Evolutionary conservation across 305 asterid species (phyloP).

Genomic region (Monarda citriodora): DNA sequence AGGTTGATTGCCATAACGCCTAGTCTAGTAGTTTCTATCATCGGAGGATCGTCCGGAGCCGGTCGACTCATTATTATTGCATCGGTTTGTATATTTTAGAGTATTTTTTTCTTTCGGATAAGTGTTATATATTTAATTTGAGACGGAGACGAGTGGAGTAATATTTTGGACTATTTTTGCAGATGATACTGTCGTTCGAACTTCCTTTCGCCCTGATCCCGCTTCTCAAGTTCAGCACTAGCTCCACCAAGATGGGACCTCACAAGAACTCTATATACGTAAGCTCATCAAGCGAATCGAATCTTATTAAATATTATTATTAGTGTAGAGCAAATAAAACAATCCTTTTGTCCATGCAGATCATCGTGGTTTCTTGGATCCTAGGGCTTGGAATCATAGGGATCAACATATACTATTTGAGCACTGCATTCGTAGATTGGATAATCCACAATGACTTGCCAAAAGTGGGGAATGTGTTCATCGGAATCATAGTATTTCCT

Average conservation of each 20-base stretch:
- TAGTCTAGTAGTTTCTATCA: slow-evolving; percentile 77
- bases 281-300: slow-evolving; percentile 23
- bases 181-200: slow-evolving; percentile 97
- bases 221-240: slow-evolving; percentile 80
- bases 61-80: slow-evolving; percentile 92
- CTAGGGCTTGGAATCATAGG: slow-evolving; percentile 86
- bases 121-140: too few relatives aligned
- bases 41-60: slow-evolving; percentile 92
- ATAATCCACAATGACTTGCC: slow-evolving; percentile 57
- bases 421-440: slow-evolving; percentile 81
- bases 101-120: too few relatives aligned
- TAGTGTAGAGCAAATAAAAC: too few relatives aligned
- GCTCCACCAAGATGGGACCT: slow-evolving; percentile 82
- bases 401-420: slow-evolving; percentile 82
- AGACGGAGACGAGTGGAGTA: too few relatives aligned
- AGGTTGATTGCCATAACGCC: slow-evolving; percentile 93
- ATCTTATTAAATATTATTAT: background rate
- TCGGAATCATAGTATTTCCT: slow-evolving; percentile 75
- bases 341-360: slow-evolving; percentile 28
- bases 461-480: slow-evolving; percentile 64
- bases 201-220: slow-evolving; percentile 72
- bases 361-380: slow-evolving; percentile 81
- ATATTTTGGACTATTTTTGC: slow-evolving; percentile 6
- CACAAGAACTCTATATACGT: slow-evolving; percentile 73
- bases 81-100: slow-evolving; percentile 71